Conservation (phyloP, 169 alveolate genomes). For the Plasmodium malariae region DNA sequence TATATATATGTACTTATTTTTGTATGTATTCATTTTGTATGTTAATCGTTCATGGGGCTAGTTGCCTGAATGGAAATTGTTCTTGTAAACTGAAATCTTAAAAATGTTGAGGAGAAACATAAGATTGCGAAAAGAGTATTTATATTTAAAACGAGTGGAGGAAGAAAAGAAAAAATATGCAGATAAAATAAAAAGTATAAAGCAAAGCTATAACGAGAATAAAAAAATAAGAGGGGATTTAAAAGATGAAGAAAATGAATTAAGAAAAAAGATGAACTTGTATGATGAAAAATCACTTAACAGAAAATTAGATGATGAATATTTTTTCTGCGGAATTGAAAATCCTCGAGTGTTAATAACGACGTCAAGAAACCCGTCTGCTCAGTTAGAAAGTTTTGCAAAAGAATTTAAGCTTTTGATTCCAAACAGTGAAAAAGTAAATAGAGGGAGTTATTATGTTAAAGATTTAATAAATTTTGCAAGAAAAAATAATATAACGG, state of each 20-base stretch:
- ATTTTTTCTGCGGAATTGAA: constrained; percentile 90
- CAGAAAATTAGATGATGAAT: constrained; percentile 93
- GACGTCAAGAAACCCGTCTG: constrained; percentile 97
- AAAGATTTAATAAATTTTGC: constrained; percentile 95
- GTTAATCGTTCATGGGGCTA: too few species aligned
- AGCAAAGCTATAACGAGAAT: constrained; percentile 91
- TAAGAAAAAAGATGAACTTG: constrained; percentile 88
- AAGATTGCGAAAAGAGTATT: constrained; percentile 96
- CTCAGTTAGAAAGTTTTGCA: constrained; percentile 94
- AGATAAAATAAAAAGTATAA: constrained; percentile 89
- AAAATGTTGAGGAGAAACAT: constrained; percentile 95
- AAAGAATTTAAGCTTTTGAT: constrained; percentile 96
- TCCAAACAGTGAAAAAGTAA: constrained; percentile 96
- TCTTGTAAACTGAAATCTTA: background rate
- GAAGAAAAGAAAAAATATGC: constrained; percentile 90
- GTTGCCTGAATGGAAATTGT: background rate
- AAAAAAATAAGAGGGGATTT: constrained; percentile 91
- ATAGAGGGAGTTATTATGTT: constrained; percentile 97
- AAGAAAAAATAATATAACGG: constrained; percentile 95
- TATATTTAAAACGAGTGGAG: constrained; percentile 93
- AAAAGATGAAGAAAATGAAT: constrained; percentile 85
- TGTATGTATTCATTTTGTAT: too few species aligned
- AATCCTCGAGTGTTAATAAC: constrained; percentile 97
- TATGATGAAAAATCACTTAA: constrained; percentile 91
- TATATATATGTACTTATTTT: too few species aligned